A percentile compares a stretch with the other conserved stretches of the same genome.
Conservation (phyloP, 1,284 basidiomycete species). For the Hypsizygus ulmarius region DNA sequence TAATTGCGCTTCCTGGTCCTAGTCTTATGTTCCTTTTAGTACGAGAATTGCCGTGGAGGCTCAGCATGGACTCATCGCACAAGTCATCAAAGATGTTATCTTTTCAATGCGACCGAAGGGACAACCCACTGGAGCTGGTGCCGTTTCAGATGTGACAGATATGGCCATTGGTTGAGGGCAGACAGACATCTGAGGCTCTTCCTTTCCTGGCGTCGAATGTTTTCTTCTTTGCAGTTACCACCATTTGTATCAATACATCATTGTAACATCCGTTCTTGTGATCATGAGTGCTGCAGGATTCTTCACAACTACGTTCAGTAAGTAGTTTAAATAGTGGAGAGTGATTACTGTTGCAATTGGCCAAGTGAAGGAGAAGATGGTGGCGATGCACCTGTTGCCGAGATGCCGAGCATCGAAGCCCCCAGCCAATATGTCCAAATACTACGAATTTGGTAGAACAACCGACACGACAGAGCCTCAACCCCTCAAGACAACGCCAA, state of each 20-base stretch:
- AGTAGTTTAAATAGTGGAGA: too few species aligned
- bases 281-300: too few species aligned
- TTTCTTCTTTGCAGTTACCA: too few species aligned
- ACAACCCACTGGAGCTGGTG: slow-evolving; percentile 17
- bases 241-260: too few species aligned
- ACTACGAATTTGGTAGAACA: slow-evolving; percentile 15
- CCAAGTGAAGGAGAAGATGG: too few species aligned
- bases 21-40: slow-evolving; percentile 40
- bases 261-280: neutral
- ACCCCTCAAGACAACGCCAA: slow-evolving; percentile 34
- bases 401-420: slow-evolving; percentile 3
- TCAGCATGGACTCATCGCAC: slow-evolving; percentile 87
- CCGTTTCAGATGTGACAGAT: slow-evolving; percentile 36
- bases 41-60: slow-evolving; percentile 84
- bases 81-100: slow-evolving; percentile 85
- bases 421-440: slow-evolving; percentile 18
- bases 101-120: slow-evolving; percentile 63
- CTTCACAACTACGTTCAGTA: too few species aligned
- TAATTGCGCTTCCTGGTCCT: slow-evolving; percentile 6
- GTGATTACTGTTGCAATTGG: too few species aligned
- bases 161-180: slow-evolving; percentile 37
- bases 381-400: slow-evolving; percentile 1
- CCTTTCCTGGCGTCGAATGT: too few species aligned
- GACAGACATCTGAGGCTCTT: too few species aligned
- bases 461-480: slow-evolving; percentile 7